Percentiles rank a stretch among this genome's conserved stretches.
These are phyloP conservation scores for Epichloe aotearoae DNA, from an alignment of 2,329 filamentous ascomycete genomes.

Conservation along the genomic window DNA sequence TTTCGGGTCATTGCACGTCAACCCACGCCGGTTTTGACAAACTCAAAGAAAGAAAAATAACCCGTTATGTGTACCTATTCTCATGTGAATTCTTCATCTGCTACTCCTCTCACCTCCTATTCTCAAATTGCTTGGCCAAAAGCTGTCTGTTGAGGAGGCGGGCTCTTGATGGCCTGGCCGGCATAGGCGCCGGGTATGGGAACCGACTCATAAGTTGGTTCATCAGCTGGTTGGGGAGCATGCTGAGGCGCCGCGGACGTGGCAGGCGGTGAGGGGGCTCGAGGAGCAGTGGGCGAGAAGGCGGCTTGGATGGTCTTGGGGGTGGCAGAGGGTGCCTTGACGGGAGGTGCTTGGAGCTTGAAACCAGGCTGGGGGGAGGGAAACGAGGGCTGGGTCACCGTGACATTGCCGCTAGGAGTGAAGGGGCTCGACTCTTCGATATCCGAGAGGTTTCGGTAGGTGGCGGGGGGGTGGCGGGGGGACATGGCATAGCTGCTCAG, in stretches of 20 bases:
- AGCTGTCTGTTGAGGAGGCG: conserved; percentile 29
- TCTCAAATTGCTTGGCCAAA: conserved; percentile 25
- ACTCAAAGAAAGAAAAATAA: no score
- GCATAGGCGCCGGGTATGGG: conserved; percentile 80
- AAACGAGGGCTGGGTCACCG: conserved; percentile 52
- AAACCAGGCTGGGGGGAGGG: conserved; percentile 47
- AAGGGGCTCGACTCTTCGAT: conserved; percentile 33
- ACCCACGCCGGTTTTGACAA: no score
- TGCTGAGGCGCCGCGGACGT: conserved; percentile 28
- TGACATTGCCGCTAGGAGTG: conserved; percentile 41
- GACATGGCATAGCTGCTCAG: conserved; percentile 38
- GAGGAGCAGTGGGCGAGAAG: conserved; percentile 38
- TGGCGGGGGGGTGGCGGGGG: conserved; percentile 45
- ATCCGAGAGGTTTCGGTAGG: conserved; percentile 37
- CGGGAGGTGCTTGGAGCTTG: conserved; percentile 73
- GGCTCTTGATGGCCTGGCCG: conserved; percentile 39
- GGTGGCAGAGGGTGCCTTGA: conserved; percentile 63
- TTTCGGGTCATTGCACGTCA: no score
- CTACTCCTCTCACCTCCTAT: neutral
- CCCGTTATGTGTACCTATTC: neutral
- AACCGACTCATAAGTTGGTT: conserved; percentile 73
- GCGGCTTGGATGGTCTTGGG: conserved; percentile 52
- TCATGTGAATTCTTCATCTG: neutral
- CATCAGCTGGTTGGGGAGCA: conserved; percentile 58
- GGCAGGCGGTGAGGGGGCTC: conserved; percentile 5